phyloP scores from a whole-genome alignment of 2,329 filamentous ascomycete species.

The Cladorrhinum sp. region DNA sequence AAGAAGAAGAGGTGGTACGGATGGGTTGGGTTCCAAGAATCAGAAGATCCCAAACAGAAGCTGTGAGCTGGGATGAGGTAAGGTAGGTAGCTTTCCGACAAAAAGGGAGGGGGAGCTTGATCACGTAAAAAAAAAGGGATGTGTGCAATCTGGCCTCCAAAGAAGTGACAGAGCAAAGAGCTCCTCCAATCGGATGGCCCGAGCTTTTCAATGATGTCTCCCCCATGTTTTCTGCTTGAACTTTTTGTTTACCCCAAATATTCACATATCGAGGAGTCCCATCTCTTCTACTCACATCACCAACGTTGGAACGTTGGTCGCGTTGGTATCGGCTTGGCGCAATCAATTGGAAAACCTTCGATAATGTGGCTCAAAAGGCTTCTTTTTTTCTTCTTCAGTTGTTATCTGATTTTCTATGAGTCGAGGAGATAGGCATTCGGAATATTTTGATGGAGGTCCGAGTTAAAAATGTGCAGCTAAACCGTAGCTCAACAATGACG shows the following conservation, averaged over 20 bases:
- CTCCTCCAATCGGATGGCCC: constrained; percentile 8
- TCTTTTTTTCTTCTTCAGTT: not conserved
- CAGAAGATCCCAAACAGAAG: not conserved
- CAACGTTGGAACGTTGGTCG: not conserved
- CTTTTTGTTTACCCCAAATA: constrained; percentile 18
- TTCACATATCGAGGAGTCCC: constrained; percentile 15
- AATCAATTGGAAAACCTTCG: not conserved
- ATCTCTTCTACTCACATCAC: not conserved
- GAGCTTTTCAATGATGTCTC: not conserved
- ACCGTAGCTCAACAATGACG: too few relatives aligned
- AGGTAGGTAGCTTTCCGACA: not conserved
- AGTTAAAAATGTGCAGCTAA: too few relatives aligned
- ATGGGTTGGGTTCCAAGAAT: not conserved
- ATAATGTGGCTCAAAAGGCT: not conserved
- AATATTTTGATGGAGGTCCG: not conserved
- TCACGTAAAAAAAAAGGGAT: constrained; percentile 21
- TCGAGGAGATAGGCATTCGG: too few relatives aligned
- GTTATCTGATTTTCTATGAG: too few relatives aligned
- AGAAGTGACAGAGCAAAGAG: too few relatives aligned
- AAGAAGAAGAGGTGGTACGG: too few relatives aligned
- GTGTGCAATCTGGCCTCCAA: constrained; percentile 32
- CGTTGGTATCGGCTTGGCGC: not conserved
- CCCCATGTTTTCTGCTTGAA: not conserved
- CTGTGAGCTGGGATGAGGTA: not conserved
- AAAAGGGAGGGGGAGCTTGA: constrained; percentile 15